Percentiles rank a stretch among this genome's conserved stretches.
phyloP scores from a whole-genome alignment of 768 basidiomycete genomes.

The Rhodotorula kratochvilovae region DNA sequence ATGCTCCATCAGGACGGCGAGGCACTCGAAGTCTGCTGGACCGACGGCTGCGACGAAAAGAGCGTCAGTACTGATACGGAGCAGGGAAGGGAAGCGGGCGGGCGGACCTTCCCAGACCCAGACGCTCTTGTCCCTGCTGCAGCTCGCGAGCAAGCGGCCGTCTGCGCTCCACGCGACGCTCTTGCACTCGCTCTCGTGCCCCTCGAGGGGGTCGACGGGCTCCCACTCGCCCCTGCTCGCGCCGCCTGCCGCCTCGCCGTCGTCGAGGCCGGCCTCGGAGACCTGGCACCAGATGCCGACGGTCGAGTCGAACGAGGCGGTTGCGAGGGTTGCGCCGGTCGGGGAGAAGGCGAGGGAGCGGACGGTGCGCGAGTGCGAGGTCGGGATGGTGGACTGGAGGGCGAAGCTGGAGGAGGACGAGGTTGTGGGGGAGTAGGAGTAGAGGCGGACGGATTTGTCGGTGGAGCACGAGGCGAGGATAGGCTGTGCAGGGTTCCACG shows the following conservation, averaged over 20 bases:
- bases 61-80: not conserved
- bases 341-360: conserved; percentile 83
- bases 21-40: conserved; percentile 89
- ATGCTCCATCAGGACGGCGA: conserved; percentile 94
- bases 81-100: conserved; percentile 6
- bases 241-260: conserved; percentile 57
- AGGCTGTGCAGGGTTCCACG: conserved; percentile 80
- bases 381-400: conserved; percentile 60
- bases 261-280: conserved; percentile 44
- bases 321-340: conserved; percentile 76
- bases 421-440: conserved; percentile 56
- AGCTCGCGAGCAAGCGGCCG: conserved; percentile 81
- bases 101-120: conserved; percentile 91
- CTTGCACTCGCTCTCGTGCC: conserved; percentile 95
- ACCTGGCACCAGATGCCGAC: conserved; percentile 81
- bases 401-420: conserved; percentile 51
- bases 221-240: conserved; percentile 58
- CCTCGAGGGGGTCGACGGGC: conserved; percentile 68
- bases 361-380: conserved; percentile 83
- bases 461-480: conserved; percentile 88
- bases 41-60: conserved; percentile 52
- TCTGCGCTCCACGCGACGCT: conserved; percentile 73
- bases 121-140: conserved; percentile 92
- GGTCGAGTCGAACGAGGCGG: conserved; percentile 88
- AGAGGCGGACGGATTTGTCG: conserved; percentile 85